Evolutionary conservation across 257 asterid genomes (phyloP), one percentile per base, ranked within the genome.

Genomic region (Scutellaria minor): DNA sequence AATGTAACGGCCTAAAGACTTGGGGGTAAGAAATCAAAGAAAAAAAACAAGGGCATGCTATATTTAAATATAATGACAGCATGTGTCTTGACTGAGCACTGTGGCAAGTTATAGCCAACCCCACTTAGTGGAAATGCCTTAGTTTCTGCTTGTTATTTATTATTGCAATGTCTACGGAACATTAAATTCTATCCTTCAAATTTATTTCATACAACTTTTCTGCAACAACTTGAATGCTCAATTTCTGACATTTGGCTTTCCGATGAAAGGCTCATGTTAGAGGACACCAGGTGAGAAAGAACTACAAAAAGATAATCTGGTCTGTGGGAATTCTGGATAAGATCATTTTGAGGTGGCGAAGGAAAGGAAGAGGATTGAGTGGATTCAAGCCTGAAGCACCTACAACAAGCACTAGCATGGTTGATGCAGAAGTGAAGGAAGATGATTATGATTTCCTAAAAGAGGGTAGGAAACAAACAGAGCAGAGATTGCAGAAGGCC

Each of bases 261-360:
- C 69, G 71, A 5, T 64, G n/a, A 77, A 81, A 93, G 98, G 98
- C 98, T 60, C 97, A 87, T 71, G 93, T 93, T 56, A 90, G 98
- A 80, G 98, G 97, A 74, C 95, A 90, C 81, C 98, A 93, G 80
- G 97, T 90, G 66, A 86, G 98, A 89, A 90, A 89, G 89, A 87
- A 90, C 80, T 86, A 88, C 71, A 85, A 79, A 73, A 85, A 83
- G 80, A 88, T 93, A 71, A 80, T 87, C 74, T 93, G 98, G 98
- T 93, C 97, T 1, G 98, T 93, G 2, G 97, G 97, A 71, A 84
- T 93, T 37, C 71, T 93, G 77, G 98, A 93, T 74, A 90, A 90
- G 85, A 84, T 89, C 71, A 89, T 93, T 64, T 82, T 93, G 77
- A 85, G 90, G 27, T 93, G 98, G 97, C 82, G 93, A 70, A 79